Evolutionary conservation across 441 rosid species (phyloP).

Genomic region (Pelargonium citronellum): DNA sequence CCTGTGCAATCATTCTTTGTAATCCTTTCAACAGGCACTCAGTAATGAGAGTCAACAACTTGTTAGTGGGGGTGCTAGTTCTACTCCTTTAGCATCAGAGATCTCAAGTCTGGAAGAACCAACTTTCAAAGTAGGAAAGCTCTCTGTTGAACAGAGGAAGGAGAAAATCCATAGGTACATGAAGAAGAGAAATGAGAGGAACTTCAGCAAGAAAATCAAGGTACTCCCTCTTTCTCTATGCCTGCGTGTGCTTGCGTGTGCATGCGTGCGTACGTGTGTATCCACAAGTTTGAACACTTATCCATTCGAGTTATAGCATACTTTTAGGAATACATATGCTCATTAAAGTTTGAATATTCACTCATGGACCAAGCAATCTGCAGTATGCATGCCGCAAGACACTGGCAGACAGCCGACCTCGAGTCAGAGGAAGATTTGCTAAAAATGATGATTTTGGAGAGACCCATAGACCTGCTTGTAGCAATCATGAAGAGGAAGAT

Average conservation of each 20-base stretch:
- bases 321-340: too few relatives aligned
- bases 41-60: conserved; percentile 44
- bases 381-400: conserved; percentile 96
- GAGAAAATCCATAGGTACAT: conserved; percentile 90
- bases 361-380: neutral
- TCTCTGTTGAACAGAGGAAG: conserved; percentile 74
- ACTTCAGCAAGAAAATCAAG: conserved; percentile 97
- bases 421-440: conserved; percentile 92
- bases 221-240: conserved; percentile 22
- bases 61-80: conserved; percentile 33
- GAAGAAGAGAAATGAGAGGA: conserved; percentile 92
- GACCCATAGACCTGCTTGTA: conserved; percentile 36
- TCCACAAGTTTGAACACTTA: too few relatives aligned
- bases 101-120: conserved; percentile 70
- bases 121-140: conserved; percentile 58
- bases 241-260: too few relatives aligned
- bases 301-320: too few relatives aligned
- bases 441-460: conserved; percentile 78
- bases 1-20: neutral
- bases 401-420: conserved; percentile 85
- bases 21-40: conserved; percentile 34
- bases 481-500: conserved; percentile 55
- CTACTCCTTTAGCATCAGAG: conserved; percentile 53
- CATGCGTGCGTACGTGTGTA: too few relatives aligned
- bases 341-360: neutral